These are phyloP conservation scores for Hansenula sp. DNA, from an alignment of 1,139 yeast genomes.

Conservation along the genomic window DNA sequence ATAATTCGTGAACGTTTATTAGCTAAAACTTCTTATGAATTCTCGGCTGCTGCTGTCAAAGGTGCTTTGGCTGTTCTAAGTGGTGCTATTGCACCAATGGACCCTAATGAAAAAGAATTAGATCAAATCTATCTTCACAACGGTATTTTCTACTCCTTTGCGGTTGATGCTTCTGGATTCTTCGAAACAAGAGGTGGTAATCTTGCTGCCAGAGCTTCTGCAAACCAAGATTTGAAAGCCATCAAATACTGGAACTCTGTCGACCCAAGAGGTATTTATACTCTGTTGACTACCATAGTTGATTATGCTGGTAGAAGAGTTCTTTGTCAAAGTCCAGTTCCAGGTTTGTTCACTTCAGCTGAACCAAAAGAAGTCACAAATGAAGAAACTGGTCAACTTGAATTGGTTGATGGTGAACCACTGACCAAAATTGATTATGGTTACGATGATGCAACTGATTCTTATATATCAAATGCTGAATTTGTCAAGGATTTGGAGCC, in stretches of 20 bases:
- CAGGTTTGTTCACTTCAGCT: conserved; percentile 70
- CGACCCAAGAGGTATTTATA: conserved; percentile 61
- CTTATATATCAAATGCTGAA: conserved; percentile 41
- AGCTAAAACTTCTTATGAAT: conserved; percentile 71
- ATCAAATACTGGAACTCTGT: conserved; percentile 64
- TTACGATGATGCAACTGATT: conserved; percentile 52
- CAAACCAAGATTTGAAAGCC: conserved; percentile 74
- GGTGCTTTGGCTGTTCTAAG: conserved; percentile 76
- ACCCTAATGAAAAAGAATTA: conserved; percentile 59
- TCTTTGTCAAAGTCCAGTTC: conserved; percentile 93
- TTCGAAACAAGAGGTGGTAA: conserved; percentile 71
- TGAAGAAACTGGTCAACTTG: conserved; percentile 26
- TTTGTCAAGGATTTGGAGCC: conserved; percentile 53
- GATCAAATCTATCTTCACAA: conserved; percentile 70
- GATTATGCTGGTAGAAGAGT: conserved; percentile 88
- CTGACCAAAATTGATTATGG: conserved; percentile 65
- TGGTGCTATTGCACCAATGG: conserved; percentile 76
- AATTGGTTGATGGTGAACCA: conserved; percentile 25
- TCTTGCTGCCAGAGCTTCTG: conserved; percentile 81
- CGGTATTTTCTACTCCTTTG: conserved; percentile 83
- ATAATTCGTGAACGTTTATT: conserved; percentile 72
- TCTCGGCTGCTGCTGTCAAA: conserved; percentile 67
- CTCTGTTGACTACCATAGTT: conserved; percentile 75
- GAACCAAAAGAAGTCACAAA: conserved; percentile 27
- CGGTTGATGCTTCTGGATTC: conserved; percentile 67